Base-by-base conservation (phyloP, 331 rosid species). In the Prunus yedoensis region DNA sequence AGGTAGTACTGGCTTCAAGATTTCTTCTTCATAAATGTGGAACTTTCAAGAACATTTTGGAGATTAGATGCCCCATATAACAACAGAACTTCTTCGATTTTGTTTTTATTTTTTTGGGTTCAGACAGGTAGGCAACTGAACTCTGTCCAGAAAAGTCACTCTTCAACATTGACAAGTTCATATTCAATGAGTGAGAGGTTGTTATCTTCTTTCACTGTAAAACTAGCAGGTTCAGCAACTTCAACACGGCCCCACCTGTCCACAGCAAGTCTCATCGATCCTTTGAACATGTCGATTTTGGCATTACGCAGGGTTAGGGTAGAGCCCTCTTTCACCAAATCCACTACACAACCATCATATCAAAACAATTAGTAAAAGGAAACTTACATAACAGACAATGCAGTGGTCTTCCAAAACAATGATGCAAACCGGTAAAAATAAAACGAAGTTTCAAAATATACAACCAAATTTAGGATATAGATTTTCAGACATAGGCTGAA, bases 201-300 rank as follows among this genome's bases (percentile, higher is more conserved):
- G 78, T 92, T 95, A 60, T 95, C 99, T 81, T 95, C 97, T 85
- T 89, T 95, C 49, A 92, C 99, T 2, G 91, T 82, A 79, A 95
- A 90, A 67, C 82, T 82, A 25, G 93, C 97, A 30, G 97, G 96
- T 70, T 92, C 97, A 16, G 94, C 78, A 25, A 87, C 88, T 83
- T 95, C 99, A 50, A 95, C 85, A 32, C 97, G 93, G 66, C 99
- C 99, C 99, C 99, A 94, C 77, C 89, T 90, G 89, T 94, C 99
- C 80, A 89, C 99, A 25, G 97, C 99, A 77, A 94, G 97, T 82
- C 99, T 90, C 99, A 92, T 94, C 53, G 97, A 92, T 79, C 97
- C 99, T 83, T 88, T 94, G 82, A 84, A 92, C 97, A 92, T 89
- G 89, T 94, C 99, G 66, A 94, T 92, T 78, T 92, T 94, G 75